Evolutionary conservation across 2,329 filamentous ascomycete species (phyloP).

Genomic region (Sarocladium oryzae): DNA sequence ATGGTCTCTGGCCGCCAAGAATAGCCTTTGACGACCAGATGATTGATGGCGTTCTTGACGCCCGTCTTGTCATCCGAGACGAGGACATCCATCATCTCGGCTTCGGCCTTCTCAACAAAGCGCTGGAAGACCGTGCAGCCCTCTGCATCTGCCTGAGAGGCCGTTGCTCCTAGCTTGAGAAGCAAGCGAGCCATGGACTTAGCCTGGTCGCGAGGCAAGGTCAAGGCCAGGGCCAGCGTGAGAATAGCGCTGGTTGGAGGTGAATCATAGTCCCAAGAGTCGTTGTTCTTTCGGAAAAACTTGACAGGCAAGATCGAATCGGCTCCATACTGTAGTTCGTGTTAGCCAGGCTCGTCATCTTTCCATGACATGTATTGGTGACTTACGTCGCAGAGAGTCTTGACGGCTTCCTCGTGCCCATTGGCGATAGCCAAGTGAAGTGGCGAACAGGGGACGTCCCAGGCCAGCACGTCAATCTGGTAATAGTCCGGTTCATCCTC

Average conservation of each 20-base stretch:
- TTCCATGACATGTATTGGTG: neutral
- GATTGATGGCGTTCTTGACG: conserved; percentile 59
- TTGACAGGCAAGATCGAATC: conserved; percentile 73
- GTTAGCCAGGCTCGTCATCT: neutral
- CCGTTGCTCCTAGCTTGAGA: conserved; percentile 64
- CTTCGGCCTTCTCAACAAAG: conserved; percentile 46
- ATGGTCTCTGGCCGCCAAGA: conserved; percentile 28
- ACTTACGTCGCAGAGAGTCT: conserved; percentile 55
- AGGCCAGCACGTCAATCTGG: conserved; percentile 70
- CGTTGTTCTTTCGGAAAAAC: conserved; percentile 35
- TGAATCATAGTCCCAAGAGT: conserved; percentile 25
- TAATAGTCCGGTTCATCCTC: conserved; percentile 71
- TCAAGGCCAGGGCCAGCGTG: conserved; percentile 60
- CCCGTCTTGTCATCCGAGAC: conserved; percentile 53
- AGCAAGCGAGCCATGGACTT: conserved; percentile 59
- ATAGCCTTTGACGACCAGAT: conserved; percentile 41
- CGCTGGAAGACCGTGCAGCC: conserved; percentile 62
- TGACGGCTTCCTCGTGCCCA: conserved; percentile 63
- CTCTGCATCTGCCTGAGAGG: conserved; percentile 62
- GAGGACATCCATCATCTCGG: conserved; percentile 41
- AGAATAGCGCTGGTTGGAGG: conserved; percentile 54
- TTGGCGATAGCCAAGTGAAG: conserved; percentile 73
- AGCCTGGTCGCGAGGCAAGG: conserved; percentile 56
- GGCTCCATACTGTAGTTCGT: conserved; percentile 58
- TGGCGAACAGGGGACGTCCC: conserved; percentile 69